A percentile compares a stretch with the other conserved stretches of the same genome.
Evolutionary conservation across 345 rosid species (phyloP).

Genomic region (Citrus reticulata): DNA sequence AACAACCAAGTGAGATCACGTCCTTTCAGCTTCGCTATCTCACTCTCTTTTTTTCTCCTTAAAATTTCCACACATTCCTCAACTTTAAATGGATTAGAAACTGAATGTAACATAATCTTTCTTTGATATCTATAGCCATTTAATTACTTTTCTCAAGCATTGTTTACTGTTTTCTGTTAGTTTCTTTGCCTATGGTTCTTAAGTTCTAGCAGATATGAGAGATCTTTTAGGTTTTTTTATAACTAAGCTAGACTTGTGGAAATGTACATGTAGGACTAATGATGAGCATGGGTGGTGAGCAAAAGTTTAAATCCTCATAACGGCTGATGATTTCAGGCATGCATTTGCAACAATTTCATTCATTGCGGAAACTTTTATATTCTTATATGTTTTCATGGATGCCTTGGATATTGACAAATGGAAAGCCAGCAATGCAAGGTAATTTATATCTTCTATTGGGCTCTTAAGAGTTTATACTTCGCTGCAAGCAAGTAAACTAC

Average conservation of each 20-base stretch:
- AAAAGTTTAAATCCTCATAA: background rate
- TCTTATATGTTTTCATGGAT: slow-evolving; percentile 70
- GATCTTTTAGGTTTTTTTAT: background rate
- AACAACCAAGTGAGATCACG: slow-evolving; percentile 56
- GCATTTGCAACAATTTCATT: slow-evolving; percentile 70
- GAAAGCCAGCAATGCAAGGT: slow-evolving; percentile 55
- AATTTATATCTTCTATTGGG: background rate
- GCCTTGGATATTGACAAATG: slow-evolving; percentile 59
- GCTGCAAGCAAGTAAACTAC: background rate
- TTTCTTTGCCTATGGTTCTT: background rate
- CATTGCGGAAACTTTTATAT: slow-evolving; percentile 68
- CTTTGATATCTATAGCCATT: background rate
- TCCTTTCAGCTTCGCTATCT: background rate
- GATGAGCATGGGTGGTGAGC: background rate
- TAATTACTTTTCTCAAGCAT: background rate
- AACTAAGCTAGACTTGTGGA: background rate
- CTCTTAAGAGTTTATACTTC: background rate
- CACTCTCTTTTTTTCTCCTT: background rate
- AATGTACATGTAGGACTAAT: background rate
- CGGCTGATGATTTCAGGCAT: slow-evolving; percentile 51
- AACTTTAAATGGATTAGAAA: background rate
- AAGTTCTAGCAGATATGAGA: background rate
- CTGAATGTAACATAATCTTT: no score
- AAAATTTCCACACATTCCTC: background rate
- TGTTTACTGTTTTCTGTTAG: background rate